A percentile compares a stretch with the other conserved stretches of the same genome.
Conservation (phyloP, 352 stramenopile species). For the Phytophthora hybrid region DNA sequence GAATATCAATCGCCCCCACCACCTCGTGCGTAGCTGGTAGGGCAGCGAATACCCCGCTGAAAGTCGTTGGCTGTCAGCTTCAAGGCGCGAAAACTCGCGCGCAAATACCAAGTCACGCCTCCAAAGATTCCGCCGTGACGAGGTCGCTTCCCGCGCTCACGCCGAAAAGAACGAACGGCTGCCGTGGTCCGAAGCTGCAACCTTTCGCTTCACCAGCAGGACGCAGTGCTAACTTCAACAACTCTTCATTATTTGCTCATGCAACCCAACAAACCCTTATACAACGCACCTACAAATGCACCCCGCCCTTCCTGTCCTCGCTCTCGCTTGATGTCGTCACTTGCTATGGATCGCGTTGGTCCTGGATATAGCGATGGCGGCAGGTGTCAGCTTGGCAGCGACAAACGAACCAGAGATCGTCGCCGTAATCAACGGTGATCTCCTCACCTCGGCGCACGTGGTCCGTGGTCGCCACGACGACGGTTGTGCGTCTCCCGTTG, state of each 20-base stretch:
- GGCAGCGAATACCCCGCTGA: neutral
- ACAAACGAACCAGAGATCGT: slow-evolving; percentile 21
- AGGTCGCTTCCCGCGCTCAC: neutral
- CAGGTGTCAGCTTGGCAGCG: neutral
- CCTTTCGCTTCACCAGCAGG: neutral
- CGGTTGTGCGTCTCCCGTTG: slow-evolving; percentile 13
- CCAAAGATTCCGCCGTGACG: neutral
- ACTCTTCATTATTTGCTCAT: neutral
- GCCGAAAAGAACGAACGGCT: neutral
- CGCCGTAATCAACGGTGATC: slow-evolving; percentile 17
- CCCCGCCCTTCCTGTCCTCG: neutral
- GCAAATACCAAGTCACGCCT: neutral
- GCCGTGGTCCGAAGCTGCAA: neutral
- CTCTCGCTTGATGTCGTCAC: neutral
- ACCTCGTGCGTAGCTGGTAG: neutral
- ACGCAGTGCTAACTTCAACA: neutral
- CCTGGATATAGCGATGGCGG: slow-evolving; percentile 11
- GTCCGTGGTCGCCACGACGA: slow-evolving; percentile 8
- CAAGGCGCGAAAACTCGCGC: neutral
- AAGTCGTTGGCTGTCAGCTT: neutral
- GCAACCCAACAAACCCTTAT: neutral
- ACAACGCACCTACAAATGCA: neutral
- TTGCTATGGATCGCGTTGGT: slow-evolving; percentile 5
- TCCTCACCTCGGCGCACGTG: slow-evolving; percentile 5
- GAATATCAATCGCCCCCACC: neutral